Conservation (phyloP, 2,329 filamentous ascomycete species). For the Cercospora zeina region DNA sequence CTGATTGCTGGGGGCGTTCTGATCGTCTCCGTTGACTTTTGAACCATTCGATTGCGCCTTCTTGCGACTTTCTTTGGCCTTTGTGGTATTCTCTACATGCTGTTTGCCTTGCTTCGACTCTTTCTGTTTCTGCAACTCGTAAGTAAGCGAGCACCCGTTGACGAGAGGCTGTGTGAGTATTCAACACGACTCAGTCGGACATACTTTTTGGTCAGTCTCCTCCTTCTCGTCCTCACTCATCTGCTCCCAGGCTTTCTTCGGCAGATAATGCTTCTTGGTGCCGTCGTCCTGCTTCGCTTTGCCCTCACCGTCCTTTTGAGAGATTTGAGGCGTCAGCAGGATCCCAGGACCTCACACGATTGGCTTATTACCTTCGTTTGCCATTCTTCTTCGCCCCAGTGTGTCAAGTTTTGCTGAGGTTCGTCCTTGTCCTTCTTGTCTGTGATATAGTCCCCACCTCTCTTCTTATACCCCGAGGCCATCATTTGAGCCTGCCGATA, state of each 20-base stretch:
- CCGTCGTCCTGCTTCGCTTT: constrained; percentile 49
- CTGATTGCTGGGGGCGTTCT: constrained; percentile 34
- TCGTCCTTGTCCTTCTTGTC: constrained; percentile 48
- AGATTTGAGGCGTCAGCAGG: constrained; percentile 49
- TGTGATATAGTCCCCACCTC: constrained; percentile 50
- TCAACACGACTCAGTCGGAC: background rate
- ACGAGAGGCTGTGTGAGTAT: background rate
- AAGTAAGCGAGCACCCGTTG: background rate
- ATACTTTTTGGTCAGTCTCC: constrained; percentile 43
- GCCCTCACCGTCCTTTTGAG: constrained; percentile 45
- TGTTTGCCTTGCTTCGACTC: constrained; percentile 48
- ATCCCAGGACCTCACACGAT: constrained; percentile 23
- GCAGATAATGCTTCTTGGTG: constrained; percentile 48
- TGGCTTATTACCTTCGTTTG: constrained; percentile 44
- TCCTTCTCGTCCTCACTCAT: constrained; percentile 51
- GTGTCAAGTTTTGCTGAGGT: constrained; percentile 47
- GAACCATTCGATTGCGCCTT: constrained; percentile 37
- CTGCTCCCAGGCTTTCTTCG: constrained; percentile 53
- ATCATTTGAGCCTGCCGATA: constrained; percentile 47
- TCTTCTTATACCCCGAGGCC: constrained; percentile 52
- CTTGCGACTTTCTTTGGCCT: constrained; percentile 46
- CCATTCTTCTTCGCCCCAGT: constrained; percentile 54
- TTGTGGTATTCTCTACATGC: constrained; percentile 47
- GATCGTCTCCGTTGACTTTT: constrained; percentile 23
- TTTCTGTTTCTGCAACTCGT: constrained; percentile 35